Evolutionary conservation across 208 protist species (phyloP).

Genomic region (Leishmania arabica): DNA sequence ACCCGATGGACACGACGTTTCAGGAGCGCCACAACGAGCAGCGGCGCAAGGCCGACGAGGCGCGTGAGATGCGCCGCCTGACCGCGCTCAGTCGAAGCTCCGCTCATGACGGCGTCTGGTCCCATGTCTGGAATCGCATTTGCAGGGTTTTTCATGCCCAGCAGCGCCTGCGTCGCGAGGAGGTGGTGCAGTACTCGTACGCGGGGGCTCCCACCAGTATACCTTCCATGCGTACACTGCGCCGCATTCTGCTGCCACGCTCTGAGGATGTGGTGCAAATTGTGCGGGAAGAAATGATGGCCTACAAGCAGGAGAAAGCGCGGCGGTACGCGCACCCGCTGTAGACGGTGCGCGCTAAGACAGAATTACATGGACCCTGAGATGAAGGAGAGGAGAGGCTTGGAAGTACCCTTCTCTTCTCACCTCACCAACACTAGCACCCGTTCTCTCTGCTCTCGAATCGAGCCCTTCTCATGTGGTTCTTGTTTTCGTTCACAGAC

Average conservation of each 20-base stretch:
- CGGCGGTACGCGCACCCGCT: slow-evolving; percentile 13
- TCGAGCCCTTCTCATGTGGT: not conserved
- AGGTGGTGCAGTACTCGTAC: slow-evolving; percentile 70
- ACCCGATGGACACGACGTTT: slow-evolving; percentile 85
- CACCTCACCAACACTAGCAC: not conserved
- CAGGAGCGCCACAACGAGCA: slow-evolving; percentile 37
- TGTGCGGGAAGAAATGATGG: slow-evolving; percentile 86
- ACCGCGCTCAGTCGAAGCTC: slow-evolving; percentile 4
- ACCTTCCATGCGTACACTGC: slow-evolving; percentile 57
- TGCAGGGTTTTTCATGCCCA: slow-evolving; percentile 43
- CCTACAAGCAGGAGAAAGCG: slow-evolving; percentile 68
- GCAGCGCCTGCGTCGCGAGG: slow-evolving; percentile 34
- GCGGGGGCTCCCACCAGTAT: slow-evolving; percentile 78
- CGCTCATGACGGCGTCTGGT: not conserved
- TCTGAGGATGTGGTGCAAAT: slow-evolving; percentile 87
- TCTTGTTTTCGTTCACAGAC: not conserved
- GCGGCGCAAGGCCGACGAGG: slow-evolving; percentile 30
- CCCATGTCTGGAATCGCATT: slow-evolving; percentile 43
- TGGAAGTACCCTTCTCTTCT: not conserved
- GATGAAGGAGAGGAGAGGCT: not conserved
- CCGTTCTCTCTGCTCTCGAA: not conserved
- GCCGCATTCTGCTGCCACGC: slow-evolving; percentile 74
- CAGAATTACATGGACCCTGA: not conserved
- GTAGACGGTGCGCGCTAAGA: not conserved
- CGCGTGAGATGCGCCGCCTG: slow-evolving; percentile 47